Conservation (phyloP, 345 rosid genomes). For the Eucalyptus caleyi region DNA sequence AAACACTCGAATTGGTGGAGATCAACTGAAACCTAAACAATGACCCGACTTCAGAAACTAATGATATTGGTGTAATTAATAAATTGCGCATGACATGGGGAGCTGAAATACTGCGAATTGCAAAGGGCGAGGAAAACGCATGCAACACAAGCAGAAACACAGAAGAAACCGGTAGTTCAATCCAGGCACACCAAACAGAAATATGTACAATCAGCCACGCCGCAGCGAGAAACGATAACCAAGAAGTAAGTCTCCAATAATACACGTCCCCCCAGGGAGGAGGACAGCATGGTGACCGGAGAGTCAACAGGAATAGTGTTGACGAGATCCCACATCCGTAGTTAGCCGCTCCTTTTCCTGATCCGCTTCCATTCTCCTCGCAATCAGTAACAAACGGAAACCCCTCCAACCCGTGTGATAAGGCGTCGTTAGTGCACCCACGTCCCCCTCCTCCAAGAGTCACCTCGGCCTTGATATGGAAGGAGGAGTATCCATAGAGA, state of each 20-base stretch:
- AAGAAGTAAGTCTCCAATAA: not conserved
- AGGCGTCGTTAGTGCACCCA: constrained; percentile 1
- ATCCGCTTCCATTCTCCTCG: not conserved
- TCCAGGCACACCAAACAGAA: not conserved
- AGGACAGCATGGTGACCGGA: not conserved
- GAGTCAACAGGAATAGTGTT: not conserved
- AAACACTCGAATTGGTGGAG: not conserved
- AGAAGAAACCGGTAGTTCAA: not conserved
- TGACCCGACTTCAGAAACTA: not conserved
- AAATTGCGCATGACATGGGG: not conserved
- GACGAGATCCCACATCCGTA: not conserved
- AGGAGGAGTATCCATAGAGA: constrained; percentile 3
- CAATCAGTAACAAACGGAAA: not conserved
- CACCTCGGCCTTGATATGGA: constrained; percentile 10
- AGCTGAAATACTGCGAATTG: not conserved
- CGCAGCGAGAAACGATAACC: not conserved
- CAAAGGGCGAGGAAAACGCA: not conserved
- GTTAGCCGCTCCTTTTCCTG: not conserved
- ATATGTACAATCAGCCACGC: not conserved
- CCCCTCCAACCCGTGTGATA: not conserved
- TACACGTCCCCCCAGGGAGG: not conserved
- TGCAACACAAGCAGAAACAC: not conserved
- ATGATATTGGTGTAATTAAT: not conserved
- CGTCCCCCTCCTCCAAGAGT: not conserved
- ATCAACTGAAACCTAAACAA: not conserved